These are phyloP conservation scores for Malbranchea zuffiana DNA, from an alignment of 2,329 filamentous ascomycete species.

Conservation along the genomic window DNA sequence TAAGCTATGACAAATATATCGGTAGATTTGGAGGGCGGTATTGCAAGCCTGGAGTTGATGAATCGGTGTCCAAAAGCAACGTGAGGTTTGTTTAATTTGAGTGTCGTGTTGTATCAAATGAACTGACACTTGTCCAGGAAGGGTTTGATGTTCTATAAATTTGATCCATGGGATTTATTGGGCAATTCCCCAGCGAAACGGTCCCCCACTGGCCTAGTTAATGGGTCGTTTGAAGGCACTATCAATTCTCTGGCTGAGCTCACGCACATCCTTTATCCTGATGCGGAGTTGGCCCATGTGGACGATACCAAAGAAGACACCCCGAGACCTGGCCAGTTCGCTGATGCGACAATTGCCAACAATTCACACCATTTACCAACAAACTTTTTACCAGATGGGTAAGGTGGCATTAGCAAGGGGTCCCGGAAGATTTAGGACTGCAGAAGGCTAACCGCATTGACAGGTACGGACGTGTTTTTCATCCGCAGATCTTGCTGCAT, in stretches of 20 bases:
- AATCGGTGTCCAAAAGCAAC: too few relatives aligned
- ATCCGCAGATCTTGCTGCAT: conserved; percentile 5
- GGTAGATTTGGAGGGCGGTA: too few relatives aligned
- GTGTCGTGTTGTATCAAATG: too few relatives aligned
- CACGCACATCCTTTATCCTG: conserved; percentile 1
- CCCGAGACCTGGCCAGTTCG: not conserved
- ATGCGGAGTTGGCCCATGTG: not conserved
- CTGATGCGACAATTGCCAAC: not conserved
- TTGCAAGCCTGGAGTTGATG: too few relatives aligned
- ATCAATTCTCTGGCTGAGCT: not conserved
- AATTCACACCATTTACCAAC: not conserved
- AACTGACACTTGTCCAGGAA: too few relatives aligned
- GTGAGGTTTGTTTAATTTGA: too few relatives aligned
- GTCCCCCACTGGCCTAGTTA: not conserved
- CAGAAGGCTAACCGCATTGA: not conserved
- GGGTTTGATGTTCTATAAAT: too few relatives aligned
- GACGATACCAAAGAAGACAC: not conserved
- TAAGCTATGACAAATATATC: too few relatives aligned
- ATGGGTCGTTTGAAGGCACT: not conserved
- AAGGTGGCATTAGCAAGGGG: not conserved
- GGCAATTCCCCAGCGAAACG: conserved; percentile 11
- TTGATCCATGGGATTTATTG: too few relatives aligned
- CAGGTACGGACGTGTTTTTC: conserved; percentile 5
- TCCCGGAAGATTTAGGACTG: not conserved
- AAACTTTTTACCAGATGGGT: conserved; percentile 5